Percentiles rank a stretch among this genome's conserved stretches.
Conservation (phyloP, 768 basidiomycete genomes). For the Hemileccinum rubropunctum region DNA sequence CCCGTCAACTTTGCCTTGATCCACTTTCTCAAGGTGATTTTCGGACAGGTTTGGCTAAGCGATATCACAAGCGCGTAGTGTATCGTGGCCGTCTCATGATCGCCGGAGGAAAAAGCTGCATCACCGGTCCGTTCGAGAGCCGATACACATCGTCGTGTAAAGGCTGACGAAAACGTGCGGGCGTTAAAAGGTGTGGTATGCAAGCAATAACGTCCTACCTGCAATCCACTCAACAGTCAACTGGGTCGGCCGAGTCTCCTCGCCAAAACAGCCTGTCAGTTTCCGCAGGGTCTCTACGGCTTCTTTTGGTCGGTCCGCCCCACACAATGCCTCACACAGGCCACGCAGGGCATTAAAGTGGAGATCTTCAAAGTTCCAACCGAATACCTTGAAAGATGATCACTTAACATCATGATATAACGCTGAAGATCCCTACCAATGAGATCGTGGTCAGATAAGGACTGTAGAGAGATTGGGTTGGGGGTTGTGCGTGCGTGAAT, state of each 20-base stretch:
- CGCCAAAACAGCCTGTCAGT: not conserved
- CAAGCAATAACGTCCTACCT: not conserved
- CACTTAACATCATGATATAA: not conserved
- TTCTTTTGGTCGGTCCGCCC: not conserved
- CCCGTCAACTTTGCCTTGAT: not conserved
- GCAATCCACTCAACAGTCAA: not conserved
- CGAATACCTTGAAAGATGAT: conserved; percentile 1
- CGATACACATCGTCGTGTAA: not conserved
- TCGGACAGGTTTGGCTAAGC: not conserved
- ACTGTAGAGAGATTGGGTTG: not conserved
- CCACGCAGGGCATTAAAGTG: not conserved
- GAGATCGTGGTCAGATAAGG: conserved; percentile 7
- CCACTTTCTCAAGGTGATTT: not conserved
- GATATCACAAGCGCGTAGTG: conserved; percentile 1
- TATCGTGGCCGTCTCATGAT: not conserved
- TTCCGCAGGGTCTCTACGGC: not conserved
- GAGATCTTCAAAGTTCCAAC: conserved; percentile 7
- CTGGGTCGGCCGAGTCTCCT: not conserved
- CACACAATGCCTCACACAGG: conserved; percentile 3
- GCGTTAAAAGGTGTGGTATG: not conserved
- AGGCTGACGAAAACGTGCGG: not conserved
- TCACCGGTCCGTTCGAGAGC: conserved; percentile 1
- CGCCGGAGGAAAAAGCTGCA: not conserved
- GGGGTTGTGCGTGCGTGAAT: not conserved
- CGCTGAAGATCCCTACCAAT: not conserved